Evolutionary conservation across 352 stramenopile genomes (phyloP).

Genomic region (Phytophthora citrophthora): DNA sequence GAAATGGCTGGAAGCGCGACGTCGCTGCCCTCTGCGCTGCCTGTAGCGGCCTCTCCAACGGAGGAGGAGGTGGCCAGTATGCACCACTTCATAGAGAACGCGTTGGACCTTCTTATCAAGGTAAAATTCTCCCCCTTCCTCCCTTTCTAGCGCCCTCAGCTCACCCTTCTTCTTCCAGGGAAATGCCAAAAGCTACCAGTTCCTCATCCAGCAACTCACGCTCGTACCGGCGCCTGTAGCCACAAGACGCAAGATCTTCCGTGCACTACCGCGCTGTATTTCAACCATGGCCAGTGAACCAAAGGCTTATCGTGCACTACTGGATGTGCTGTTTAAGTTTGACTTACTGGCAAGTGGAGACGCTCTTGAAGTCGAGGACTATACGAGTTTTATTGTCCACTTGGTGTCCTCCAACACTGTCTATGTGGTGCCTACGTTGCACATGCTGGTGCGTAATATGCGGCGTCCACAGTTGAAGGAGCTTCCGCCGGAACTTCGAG

Average conservation of each 20-base stretch:
- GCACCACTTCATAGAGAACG: conserved; percentile 87
- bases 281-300: conserved; percentile 76
- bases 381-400: conserved; percentile 75
- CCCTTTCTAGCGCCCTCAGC: background rate
- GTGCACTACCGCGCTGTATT: conserved; percentile 77
- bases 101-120: conserved; percentile 82
- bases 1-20: conserved; percentile 43
- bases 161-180: conserved; percentile 39
- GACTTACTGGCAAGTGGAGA: conserved; percentile 59
- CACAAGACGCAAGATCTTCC: conserved; percentile 75
- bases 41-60: conserved; percentile 18
- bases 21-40: conserved; percentile 12
- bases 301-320: conserved; percentile 67
- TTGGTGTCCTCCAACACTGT: conserved; percentile 86
- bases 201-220: conserved; percentile 71
- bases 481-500: conserved; percentile 44
- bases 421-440: conserved; percentile 80
- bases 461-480: conserved; percentile 56
- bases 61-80: conserved; percentile 76
- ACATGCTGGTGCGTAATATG: conserved; percentile 86
- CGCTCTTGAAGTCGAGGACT: conserved; percentile 65
- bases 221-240: conserved; percentile 41
- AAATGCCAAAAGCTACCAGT: conserved; percentile 84
- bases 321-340: conserved; percentile 88
- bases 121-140: conserved; percentile 1